Evolutionary conservation across 768 basidiomycete species (phyloP), one percentile per base, ranked within the genome.

Genomic region (Suillus subaureus): DNA sequence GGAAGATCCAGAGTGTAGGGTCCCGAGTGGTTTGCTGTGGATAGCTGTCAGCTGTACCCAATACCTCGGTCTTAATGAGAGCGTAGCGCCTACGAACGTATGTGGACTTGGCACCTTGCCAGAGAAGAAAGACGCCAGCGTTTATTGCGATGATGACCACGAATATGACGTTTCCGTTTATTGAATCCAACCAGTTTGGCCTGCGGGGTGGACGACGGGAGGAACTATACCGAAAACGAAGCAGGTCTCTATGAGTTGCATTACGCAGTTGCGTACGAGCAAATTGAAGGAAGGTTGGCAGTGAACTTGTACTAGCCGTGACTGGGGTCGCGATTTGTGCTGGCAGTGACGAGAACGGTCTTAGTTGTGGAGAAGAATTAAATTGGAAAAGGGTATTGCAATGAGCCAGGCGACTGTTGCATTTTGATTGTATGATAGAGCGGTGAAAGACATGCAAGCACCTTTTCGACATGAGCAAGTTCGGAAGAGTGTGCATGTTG

Each of bases 81-180:
- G 26, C 56, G 6, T 35, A 70, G 77, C 57, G 49, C 80, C 74
- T 66, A 79, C 75, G 65, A 49, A 77, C 74, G 16, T 74, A 72
- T 39, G 72, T 78, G 62, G 71, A 66, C 37, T 57, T 72, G 61
- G 80, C 79, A 78, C 78, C 67, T 21, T 79, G 79, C 89, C 89
- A 93, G 65, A 84, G 78, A 21, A 74, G 74, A 68, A 88, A 94
- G 0, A 94, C 85, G 3, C 77, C 76, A 2, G 82, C 85, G 67
- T 93, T 93, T 66, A 87, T 67, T 4, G 79, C 86, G 18, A 94
- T 81, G 58, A 94, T 87, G 7, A 86, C 82, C 73, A 82, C 90
- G 70, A 93, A 82, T 37, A 92, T 75, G 67, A 75, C 66, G 58
- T 84, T 78, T 67, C 78, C 69, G 12, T 91, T 87, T 4, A 92